phyloP scores from a whole-genome alignment of 2,329 filamentous ascomycete genomes.

The Aspergillus calidoustus region DNA sequence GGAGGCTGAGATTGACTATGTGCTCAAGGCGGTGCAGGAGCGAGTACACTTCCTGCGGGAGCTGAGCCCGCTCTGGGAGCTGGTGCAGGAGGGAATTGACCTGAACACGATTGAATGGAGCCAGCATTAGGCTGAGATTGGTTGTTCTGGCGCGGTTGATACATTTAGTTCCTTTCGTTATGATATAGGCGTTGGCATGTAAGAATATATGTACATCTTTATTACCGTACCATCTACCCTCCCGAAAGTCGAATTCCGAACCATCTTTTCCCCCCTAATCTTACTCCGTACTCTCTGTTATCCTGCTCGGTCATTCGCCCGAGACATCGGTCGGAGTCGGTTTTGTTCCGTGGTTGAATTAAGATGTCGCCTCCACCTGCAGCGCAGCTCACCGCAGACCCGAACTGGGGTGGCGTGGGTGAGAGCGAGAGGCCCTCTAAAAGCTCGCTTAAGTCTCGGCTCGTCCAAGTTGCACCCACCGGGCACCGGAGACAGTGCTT shows the following conservation, averaged over 20 bases:
- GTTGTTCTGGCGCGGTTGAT: background rate
- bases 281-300: background rate
- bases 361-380: constrained; percentile 13
- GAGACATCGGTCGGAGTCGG: background rate
- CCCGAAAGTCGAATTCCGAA: background rate
- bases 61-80: constrained; percentile 93
- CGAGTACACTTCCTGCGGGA: constrained; percentile 92
- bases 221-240: background rate
- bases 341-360: constrained; percentile 1
- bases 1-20: constrained; percentile 93
- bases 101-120: constrained; percentile 98
- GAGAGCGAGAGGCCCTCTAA: constrained; percentile 25
- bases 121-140: constrained; percentile 63
- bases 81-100: constrained; percentile 96
- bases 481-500: constrained; percentile 13
- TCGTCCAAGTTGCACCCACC: constrained; percentile 23
- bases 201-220: constrained; percentile 27
- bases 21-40: constrained; percentile 89
- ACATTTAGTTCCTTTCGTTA: background rate
- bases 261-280: no score
- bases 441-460: constrained; percentile 26
- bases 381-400: constrained; percentile 28
- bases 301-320: background rate
- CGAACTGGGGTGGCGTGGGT: constrained; percentile 35
- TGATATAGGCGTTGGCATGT: constrained; percentile 31